These are phyloP conservation scores for Amphirosellinia nigrospora DNA, from an alignment of 495 filamentous ascomycete species.

Conservation along the genomic window DNA sequence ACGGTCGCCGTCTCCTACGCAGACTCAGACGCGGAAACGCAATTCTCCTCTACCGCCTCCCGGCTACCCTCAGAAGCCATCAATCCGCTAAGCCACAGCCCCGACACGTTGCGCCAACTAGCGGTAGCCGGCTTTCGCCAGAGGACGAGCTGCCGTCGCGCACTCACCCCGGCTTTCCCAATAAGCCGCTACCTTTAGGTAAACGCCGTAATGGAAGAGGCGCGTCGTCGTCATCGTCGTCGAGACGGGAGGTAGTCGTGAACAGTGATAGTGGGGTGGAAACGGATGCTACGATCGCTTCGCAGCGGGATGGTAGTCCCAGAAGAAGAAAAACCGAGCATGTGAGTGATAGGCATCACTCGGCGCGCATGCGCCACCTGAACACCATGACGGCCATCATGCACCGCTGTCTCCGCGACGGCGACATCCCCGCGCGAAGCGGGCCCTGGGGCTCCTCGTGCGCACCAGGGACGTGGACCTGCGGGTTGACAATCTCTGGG, in stretches of 20 bases:
- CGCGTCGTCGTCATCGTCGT: no score
- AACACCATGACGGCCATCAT: slow-evolving; percentile 41
- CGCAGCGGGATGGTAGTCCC: neutral
- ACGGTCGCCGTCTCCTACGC: slow-evolving; percentile 2
- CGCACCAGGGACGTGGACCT: slow-evolving; percentile 45
- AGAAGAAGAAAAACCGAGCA: neutral
- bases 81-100: slow-evolving; percentile 54
- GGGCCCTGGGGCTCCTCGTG: slow-evolving; percentile 48
- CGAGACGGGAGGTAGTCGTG: neutral
- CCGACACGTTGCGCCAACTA: slow-evolving; percentile 48
- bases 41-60: slow-evolving; percentile 18
- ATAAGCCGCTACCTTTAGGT: slow-evolving; percentile 38
- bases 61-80: slow-evolving; percentile 44
- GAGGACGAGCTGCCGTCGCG: slow-evolving; percentile 45
- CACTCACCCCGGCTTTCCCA: slow-evolving; percentile 48
- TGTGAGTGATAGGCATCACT: neutral
- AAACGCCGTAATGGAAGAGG: slow-evolving; percentile 11
- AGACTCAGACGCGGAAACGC: slow-evolving; percentile 21
- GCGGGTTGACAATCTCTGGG: slow-evolving; percentile 46
- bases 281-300: neutral
- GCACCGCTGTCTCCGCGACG: slow-evolving; percentile 46
- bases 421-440: slow-evolving; percentile 46
- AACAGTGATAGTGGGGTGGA: neutral
- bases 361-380: slow-evolving; percentile 36
- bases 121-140: slow-evolving; percentile 42